Conservation (phyloP, 805 yeast species). For the Candida broadrunensis region DNA sequence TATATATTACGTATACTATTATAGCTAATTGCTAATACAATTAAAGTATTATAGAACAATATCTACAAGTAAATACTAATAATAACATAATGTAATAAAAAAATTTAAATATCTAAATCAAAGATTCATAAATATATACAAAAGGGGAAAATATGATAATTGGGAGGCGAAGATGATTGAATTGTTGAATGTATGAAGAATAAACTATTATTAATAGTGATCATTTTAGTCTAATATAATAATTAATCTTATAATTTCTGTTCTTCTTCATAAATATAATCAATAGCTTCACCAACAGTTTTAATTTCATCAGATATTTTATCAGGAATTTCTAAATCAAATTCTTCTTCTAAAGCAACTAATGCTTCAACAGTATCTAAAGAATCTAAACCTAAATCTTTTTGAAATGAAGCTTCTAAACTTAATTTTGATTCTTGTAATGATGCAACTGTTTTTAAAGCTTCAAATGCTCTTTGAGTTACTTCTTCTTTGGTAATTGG, state of each 20-base stretch:
- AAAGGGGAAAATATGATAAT: no score
- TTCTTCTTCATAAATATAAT: conserved; percentile 72
- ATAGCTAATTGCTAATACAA: no score
- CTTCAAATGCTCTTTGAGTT: conserved; percentile 76
- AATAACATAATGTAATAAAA: no score
- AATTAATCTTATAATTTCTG: conserved; percentile 26
- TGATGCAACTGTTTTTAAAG: conserved; percentile 56
- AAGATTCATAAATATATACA: no score
- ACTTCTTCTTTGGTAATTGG: conserved; percentile 76
- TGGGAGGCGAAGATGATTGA: no score
- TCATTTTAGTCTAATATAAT: no score
- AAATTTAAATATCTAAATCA: no score
- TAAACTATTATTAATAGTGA: no score
- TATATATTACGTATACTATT: no score
- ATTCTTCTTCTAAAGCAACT: conserved; percentile 91
- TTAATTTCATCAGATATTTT: conserved; percentile 90
- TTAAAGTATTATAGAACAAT: no score
- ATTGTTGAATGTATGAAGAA: no score
- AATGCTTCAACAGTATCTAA: conserved; percentile 93
- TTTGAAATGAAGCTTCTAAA: conserved; percentile 53
- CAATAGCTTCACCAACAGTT: conserved; percentile 90
- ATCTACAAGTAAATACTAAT: no score
- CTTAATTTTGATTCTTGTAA: conserved; percentile 43
- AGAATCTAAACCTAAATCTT: conserved; percentile 86
- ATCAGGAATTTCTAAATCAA: conserved; percentile 81